Conservation (phyloP, 495 filamentous ascomycete species). For the Podospora didyma region DNA sequence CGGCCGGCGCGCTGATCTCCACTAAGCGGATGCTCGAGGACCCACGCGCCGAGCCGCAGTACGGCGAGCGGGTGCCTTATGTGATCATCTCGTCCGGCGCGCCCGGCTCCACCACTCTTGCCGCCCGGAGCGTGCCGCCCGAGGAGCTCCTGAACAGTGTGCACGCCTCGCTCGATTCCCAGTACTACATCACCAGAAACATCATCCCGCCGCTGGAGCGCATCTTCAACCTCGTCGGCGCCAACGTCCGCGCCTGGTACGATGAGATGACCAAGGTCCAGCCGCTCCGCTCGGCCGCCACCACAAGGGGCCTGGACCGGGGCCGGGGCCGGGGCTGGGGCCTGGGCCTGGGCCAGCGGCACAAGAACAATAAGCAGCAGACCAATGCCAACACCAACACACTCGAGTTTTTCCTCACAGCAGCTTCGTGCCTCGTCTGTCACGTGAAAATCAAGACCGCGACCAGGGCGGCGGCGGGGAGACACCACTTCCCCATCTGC, state of each 20-base stretch:
- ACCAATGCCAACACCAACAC: slow-evolving; percentile 1
- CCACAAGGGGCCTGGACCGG: slow-evolving; percentile 26
- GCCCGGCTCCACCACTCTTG: slow-evolving; percentile 74
- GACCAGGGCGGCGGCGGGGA: neutral
- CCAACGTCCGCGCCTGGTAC: slow-evolving; percentile 88
- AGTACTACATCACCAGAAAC: slow-evolving; percentile 97
- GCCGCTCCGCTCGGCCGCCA: slow-evolving; percentile 59
- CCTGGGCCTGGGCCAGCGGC: slow-evolving; percentile 46
- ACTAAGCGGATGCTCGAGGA: slow-evolving; percentile 82
- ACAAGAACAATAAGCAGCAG: slow-evolving; percentile 6
- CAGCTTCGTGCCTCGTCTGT: slow-evolving; percentile 75
- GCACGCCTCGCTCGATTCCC: slow-evolving; percentile 80
- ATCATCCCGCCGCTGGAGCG: slow-evolving; percentile 90
- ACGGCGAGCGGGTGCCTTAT: slow-evolving; percentile 91
- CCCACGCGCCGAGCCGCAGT: slow-evolving; percentile 83
- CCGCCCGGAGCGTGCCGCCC: slow-evolving; percentile 87
- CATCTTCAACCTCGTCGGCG: slow-evolving; percentile 95
- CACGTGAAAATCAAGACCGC: slow-evolving; percentile 53
- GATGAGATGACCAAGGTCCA: slow-evolving; percentile 94
- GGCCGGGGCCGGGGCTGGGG: neutral
- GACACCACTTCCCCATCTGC: slow-evolving; percentile 49
- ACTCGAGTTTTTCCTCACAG: slow-evolving; percentile 83
- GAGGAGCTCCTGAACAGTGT: slow-evolving; percentile 74
- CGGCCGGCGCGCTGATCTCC: slow-evolving; percentile 84
- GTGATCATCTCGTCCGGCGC: slow-evolving; percentile 87